These are phyloP conservation scores for Phtheirospermum japonicum DNA, from an alignment of 257 asterid genomes.

Conservation along the genomic window DNA sequence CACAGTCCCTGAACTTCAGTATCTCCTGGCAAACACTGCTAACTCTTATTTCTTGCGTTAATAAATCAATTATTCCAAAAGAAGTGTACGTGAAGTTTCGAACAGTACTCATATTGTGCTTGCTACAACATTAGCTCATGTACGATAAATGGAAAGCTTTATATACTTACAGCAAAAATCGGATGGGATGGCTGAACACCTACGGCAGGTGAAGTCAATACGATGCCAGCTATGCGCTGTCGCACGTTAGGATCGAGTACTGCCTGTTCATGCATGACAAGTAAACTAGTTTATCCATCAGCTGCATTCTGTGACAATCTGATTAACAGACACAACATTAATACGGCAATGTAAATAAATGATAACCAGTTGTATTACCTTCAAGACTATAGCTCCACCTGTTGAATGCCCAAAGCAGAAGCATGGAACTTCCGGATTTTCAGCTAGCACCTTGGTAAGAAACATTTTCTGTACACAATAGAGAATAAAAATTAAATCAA, in stretches of 20 bases:
- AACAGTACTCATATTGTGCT: too few species aligned
- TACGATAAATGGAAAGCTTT: not conserved
- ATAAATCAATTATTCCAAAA: too few species aligned
- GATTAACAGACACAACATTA: not conserved
- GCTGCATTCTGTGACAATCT: not conserved
- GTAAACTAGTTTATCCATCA: not conserved
- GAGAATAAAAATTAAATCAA: slow-evolving; percentile 15
- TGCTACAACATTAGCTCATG: too few species aligned
- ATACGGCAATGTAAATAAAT: not conserved
- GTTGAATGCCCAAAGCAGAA: slow-evolving; percentile 98
- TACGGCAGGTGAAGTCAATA: slow-evolving; percentile 88
- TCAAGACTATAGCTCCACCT: slow-evolving; percentile 85
- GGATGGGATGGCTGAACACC: slow-evolving; percentile 96
- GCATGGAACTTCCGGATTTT: slow-evolving; percentile 67
- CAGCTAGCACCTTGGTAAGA: slow-evolving; percentile 54
- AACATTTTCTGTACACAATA: slow-evolving; percentile 50
- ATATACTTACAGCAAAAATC: slow-evolving; percentile 58
- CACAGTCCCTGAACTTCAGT: too few species aligned
- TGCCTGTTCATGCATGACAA: slow-evolving; percentile 43
- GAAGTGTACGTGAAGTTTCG: too few species aligned
- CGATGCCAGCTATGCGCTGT: slow-evolving; percentile 56
- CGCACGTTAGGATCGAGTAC: slow-evolving; percentile 77
- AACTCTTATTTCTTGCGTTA: too few species aligned
- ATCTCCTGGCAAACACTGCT: too few species aligned
- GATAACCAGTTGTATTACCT: slow-evolving; percentile 42